Evolutionary conservation across 2,329 filamentous ascomycete genomes (phyloP).

Genomic region (Aspergillus sp.): DNA sequence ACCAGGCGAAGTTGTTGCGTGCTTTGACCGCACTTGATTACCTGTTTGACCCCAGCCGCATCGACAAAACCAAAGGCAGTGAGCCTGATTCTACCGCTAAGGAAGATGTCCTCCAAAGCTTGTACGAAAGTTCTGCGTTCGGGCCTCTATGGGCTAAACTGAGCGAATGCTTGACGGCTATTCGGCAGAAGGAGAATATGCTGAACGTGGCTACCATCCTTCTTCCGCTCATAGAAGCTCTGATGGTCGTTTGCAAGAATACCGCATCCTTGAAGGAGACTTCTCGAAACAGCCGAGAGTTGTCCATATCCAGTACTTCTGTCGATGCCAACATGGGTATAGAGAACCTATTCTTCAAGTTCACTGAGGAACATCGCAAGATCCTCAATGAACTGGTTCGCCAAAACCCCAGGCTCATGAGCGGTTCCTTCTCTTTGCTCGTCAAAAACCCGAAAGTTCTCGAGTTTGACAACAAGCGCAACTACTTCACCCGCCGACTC

Average conservation of each 20-base stretch:
- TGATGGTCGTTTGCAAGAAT: constrained; percentile 99
- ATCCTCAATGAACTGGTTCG: constrained; percentile 96
- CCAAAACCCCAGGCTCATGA: constrained; percentile 97
- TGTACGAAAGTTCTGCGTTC: constrained; percentile 89
- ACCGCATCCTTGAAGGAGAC: constrained; percentile 66
- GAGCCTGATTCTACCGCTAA: constrained; percentile 57
- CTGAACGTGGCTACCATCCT: constrained; percentile 95
- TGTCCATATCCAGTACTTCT: constrained; percentile 64
- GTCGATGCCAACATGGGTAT: constrained; percentile 64
- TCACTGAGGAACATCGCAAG: constrained; percentile 94
- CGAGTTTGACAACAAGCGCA: constrained; percentile 98
- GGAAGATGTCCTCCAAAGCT: constrained; percentile 72
- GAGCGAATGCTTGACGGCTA: constrained; percentile 77
- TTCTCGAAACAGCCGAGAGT: constrained; percentile 53
- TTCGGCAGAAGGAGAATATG: constrained; percentile 88
- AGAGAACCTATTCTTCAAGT: constrained; percentile 88
- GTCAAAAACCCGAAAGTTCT: constrained; percentile 98
- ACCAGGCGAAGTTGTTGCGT: constrained; percentile 90
- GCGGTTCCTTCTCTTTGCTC: constrained; percentile 86
- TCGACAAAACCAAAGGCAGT: constrained; percentile 44
- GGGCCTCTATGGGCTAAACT: constrained; percentile 85
- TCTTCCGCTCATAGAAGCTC: constrained; percentile 82
- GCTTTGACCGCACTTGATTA: constrained; percentile 92
- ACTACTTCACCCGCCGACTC: constrained; percentile 92
- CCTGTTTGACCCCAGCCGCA: constrained; percentile 73